phyloP scores from a whole-genome alignment of 2,329 filamentous ascomycete genomes.

The Microdochium nivale region DNA sequence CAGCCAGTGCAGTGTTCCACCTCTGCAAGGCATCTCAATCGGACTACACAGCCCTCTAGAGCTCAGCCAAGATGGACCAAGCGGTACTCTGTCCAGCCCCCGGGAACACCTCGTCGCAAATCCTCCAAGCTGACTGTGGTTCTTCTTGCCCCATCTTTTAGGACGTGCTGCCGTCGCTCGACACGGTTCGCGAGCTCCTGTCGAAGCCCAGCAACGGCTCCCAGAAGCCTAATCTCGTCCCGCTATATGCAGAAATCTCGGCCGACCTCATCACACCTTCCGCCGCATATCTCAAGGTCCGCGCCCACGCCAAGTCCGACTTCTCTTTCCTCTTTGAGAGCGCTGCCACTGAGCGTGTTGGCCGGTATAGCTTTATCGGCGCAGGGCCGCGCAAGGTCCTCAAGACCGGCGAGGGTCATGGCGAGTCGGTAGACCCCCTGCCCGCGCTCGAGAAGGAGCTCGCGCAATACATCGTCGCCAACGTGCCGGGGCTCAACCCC shows the following conservation, averaged over 20 bases:
- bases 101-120: slow-evolving; percentile 4
- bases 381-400: slow-evolving; percentile 73
- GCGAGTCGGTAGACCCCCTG: slow-evolving; percentile 74
- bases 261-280: slow-evolving; percentile 92
- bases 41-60: neutral
- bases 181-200: slow-evolving; percentile 35
- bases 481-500: slow-evolving; percentile 72
- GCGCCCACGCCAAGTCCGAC: slow-evolving; percentile 63
- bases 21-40: neutral
- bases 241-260: slow-evolving; percentile 74
- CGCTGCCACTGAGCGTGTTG: slow-evolving; percentile 86
- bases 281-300: slow-evolving; percentile 89
- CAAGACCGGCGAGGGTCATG: slow-evolving; percentile 81
- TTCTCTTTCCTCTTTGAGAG: slow-evolving; percentile 95
- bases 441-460: slow-evolving; percentile 77
- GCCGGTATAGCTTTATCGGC: slow-evolving; percentile 91
- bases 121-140: slow-evolving; percentile 5
- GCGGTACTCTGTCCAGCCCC: slow-evolving; percentile 8
- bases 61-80: slow-evolving; percentile 12
- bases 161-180: slow-evolving; percentile 34
- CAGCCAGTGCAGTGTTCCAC: neutral
- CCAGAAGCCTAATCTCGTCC: slow-evolving; percentile 62
- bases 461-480: slow-evolving; percentile 66
- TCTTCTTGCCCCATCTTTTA: slow-evolving; percentile 18
- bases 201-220: slow-evolving; percentile 22